Conservation (phyloP, 305 asterid species). For the Salvia sclarea region DNA sequence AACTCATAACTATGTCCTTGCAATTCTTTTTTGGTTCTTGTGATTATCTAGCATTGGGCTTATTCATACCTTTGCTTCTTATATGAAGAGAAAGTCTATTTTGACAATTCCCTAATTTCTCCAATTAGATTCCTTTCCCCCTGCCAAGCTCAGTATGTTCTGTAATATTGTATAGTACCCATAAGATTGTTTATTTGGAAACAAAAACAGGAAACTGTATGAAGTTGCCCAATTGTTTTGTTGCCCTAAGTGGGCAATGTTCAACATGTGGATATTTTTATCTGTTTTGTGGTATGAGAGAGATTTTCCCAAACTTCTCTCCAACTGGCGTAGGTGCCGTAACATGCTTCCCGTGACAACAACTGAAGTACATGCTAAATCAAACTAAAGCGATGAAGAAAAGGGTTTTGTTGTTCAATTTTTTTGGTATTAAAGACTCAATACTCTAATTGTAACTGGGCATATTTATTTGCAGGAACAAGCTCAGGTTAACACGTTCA, state of each 20-base stretch:
- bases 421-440: background rate
- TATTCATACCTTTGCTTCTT: constrained; percentile 16
- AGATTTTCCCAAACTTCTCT: constrained; percentile 1
- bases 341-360: background rate
- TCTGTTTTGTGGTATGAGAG: too few relatives aligned
- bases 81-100: constrained; percentile 1
- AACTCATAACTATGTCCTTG: constrained; percentile 7
- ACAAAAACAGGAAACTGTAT: background rate
- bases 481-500: constrained; percentile 74
- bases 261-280: too few relatives aligned
- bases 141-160: background rate
- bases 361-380: background rate
- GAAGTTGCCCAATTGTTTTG: background rate
- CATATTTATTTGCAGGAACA: constrained; percentile 62
- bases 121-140: background rate
- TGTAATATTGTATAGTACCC: too few relatives aligned
- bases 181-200: constrained; percentile 1
- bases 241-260: too few relatives aligned
- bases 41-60: constrained; percentile 11
- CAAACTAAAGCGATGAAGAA: background rate
- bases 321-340: background rate
- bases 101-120: background rate
- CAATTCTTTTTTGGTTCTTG: constrained; percentile 19
- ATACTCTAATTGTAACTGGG: background rate
- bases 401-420: too few relatives aligned